Evolutionary conservation across 1,139 yeast genomes (phyloP), one percentile per base, ranked within the genome.

Genomic region (Debaryomyces sp.): DNA sequence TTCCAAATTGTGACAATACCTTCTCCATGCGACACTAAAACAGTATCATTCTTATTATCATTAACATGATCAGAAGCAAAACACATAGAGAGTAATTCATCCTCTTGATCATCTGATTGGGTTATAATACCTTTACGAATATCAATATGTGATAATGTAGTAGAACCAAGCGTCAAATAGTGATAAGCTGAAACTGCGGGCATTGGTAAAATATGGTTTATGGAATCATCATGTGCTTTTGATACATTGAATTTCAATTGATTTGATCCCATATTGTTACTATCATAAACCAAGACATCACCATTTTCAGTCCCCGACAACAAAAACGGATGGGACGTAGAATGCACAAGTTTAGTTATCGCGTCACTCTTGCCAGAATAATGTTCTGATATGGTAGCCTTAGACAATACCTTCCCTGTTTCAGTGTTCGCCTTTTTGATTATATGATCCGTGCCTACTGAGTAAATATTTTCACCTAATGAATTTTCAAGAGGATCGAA

Each of bases 1-100:
- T 82, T 84, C 99, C 98, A 94, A n/a, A 88, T 75, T 0, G 98
- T 90, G 6, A 90, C 78, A n/a, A 90, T 81, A 2, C 98, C 98
- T 63, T 88, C 96, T 3, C 96, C 92, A 84, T 91, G 92, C 59
- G 92, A 84, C 0, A 87, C 88, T 18, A 85, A 74, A 2, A 84
- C 84, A 2, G 80, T 74, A 38, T 85, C 90, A 50, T 82, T 85
- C 34, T 78, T 80, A 22, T 76, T 73, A n/a, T 80, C 82, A 36
- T 58, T 64, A 21, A 66, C 59, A 45, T 55, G 60, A 53, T 85
- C 88, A 1, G 73, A 62, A 0, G 86, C 80, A 68, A 80, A 85
- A 43, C 89, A 75, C 64, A 91, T 87, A 43, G 94, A 78, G 44
- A 92, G 68, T 29, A 94, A 72, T 63, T 94, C 99, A 61, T 94